Conservation (phyloP, 1,284 basidiomycete species). For the Moesziomyces antarcticus region DNA sequence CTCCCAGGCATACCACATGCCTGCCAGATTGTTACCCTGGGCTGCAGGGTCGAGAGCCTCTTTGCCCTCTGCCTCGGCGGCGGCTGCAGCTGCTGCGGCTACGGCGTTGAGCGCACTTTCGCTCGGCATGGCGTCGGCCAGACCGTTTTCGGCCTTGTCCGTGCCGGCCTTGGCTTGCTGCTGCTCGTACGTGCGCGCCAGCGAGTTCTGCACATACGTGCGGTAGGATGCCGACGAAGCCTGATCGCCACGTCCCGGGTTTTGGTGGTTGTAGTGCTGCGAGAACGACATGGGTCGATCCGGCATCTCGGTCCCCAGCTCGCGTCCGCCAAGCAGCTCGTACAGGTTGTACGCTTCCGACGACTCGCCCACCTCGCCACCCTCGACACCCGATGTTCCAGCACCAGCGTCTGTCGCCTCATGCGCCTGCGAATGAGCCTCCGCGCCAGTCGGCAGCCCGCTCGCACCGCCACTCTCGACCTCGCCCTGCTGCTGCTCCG, state of each 20-base stretch:
- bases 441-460: constrained; percentile 2
- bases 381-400: constrained; percentile 1
- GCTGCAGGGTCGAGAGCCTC: constrained; percentile 24
- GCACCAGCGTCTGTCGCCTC: constrained; percentile 14
- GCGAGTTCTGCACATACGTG: constrained; percentile 41
- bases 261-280: constrained; percentile 53
- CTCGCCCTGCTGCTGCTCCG: constrained; percentile 15
- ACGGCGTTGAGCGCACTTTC: constrained; percentile 47
- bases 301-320: constrained; percentile 24
- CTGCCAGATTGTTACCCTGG: constrained; percentile 41
- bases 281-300: constrained; percentile 54
- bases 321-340: constrained; percentile 39
- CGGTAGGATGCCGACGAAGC: constrained; percentile 39
- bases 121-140: constrained; percentile 27
- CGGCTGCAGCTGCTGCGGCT: constrained; percentile 35
- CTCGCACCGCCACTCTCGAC: constrained; percentile 1
- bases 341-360: constrained; percentile 43
- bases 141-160: constrained; percentile 12
- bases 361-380: constrained; percentile 12
- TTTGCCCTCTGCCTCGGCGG: constrained; percentile 28
- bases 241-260: constrained; percentile 34
- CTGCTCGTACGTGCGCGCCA: constrained; percentile 47
- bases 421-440: constrained; percentile 3
- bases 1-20: constrained; percentile 50
- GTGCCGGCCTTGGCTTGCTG: constrained; percentile 22